Evolutionary conservation across 2,329 filamentous ascomycete species (phyloP).

Genomic region (Dothistroma pini): DNA sequence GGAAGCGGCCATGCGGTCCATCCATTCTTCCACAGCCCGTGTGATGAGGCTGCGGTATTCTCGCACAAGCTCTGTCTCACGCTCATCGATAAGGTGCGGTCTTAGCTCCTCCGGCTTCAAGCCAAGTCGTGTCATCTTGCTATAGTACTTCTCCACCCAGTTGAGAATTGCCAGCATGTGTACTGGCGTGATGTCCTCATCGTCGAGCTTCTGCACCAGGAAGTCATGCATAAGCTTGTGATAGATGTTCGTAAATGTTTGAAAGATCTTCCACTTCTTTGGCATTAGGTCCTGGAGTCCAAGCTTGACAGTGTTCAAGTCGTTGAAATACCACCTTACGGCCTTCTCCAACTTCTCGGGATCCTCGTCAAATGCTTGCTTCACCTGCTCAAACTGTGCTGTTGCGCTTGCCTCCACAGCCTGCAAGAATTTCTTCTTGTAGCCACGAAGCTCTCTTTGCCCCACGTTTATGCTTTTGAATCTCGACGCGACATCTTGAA

Average conservation of each 20-base stretch:
- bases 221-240: constrained; percentile 96
- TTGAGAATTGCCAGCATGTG: constrained; percentile 90
- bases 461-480: constrained; percentile 90
- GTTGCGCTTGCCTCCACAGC: constrained; percentile 71
- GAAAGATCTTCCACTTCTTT: constrained; percentile 93
- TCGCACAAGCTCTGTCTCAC: constrained; percentile 83
- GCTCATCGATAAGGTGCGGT: constrained; percentile 85
- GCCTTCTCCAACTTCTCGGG: constrained; percentile 79
- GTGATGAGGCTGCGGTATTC: constrained; percentile 96
- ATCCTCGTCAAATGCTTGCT: constrained; percentile 76
- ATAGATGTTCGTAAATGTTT: constrained; percentile 86
- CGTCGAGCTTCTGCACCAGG: constrained; percentile 75
- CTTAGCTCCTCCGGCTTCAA: constrained; percentile 69
- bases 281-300: constrained; percentile 92
- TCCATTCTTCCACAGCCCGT: constrained; percentile 94
- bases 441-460: constrained; percentile 85
- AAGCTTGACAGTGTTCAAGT: constrained; percentile 88
- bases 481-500: constrained; percentile 86
- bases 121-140: constrained; percentile 89
- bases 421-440: constrained; percentile 92
- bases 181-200: constrained; percentile 76
- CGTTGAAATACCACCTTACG: constrained; percentile 96
- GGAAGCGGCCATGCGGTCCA: constrained; percentile 81
- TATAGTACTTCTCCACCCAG: constrained; percentile 94
- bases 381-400: constrained; percentile 67